Base-by-base conservation (phyloP, 108 stramenopile species). In the Nannochloropsis salina region DNA sequence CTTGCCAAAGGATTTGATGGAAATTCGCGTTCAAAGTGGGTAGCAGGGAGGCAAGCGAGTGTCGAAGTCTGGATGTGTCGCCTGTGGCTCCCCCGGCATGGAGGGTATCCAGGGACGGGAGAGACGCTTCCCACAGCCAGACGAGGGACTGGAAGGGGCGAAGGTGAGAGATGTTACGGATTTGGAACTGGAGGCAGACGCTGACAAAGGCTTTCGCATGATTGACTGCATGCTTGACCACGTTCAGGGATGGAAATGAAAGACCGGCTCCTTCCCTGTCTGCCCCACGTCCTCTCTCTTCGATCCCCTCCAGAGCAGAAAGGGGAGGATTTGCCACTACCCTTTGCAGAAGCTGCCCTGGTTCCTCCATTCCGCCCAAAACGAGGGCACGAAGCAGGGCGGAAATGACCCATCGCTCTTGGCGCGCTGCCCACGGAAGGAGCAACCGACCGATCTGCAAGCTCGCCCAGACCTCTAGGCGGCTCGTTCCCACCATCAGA, bases 121-220 rank as follows among this genome's bases (percentile, higher is more conserved):
- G 42, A 22, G 89, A 74, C 85, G 90, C 89, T 5, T 95, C 94
- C 80, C 93, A 84, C 31, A 94, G 92, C 96, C 96, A 97, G 21
- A 93, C 8, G 6, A 97, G 85, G 9, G 94, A 94, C 83, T 96
- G 96, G 84, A 94, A 95, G 10, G 95, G 92, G 81, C 95, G 90
- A 9, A 96, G 90, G 41, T 95, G 94, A 40, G 87, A 86, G 8
- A 92, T 84, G 42, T 91, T 44, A 92, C 93, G 42, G 45, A 83
- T 18, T 83, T 41, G 21, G 83, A 43, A n/a, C 42, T 43, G 42
- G 20, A 83, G 21, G 18, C 43, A 43, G 21, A 83, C 81, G 31
- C 10, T 15, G 41, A 82, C 31, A 11, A 82, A 1, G 21, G 1
- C 21, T 1, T 15, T 9, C 81, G 31, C 6, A 83, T 80, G 2